Conservation (phyloP, 768 basidiomycete genomes). For the Amanita rubescens region DNA sequence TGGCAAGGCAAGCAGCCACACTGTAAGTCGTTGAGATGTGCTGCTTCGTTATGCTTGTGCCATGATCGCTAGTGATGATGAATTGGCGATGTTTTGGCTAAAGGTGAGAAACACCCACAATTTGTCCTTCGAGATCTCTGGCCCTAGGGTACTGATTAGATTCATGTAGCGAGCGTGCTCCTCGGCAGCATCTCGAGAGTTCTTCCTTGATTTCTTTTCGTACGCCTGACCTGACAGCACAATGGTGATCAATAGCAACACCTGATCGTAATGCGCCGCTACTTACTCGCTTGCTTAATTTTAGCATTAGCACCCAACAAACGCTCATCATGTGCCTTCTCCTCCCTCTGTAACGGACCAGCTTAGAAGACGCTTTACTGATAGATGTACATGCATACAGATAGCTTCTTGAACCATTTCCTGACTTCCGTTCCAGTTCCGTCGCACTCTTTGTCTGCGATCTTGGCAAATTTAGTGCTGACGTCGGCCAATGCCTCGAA, state of each 20-base stretch:
- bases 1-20: constrained; percentile 57
- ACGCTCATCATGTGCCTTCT: constrained; percentile 68
- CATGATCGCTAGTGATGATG: constrained; percentile 49
- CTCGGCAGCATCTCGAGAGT: constrained; percentile 53
- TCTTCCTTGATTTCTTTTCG: constrained; percentile 79
- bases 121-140: constrained; percentile 76
- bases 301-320: constrained; percentile 58
- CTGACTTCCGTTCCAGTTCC: constrained; percentile 58
- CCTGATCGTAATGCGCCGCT: neutral
- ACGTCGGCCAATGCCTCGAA: constrained; percentile 68
- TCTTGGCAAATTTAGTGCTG: constrained; percentile 66
- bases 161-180: constrained; percentile 76
- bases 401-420: constrained; percentile 83
- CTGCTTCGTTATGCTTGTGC: constrained; percentile 51
- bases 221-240: constrained; percentile 51
- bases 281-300: constrained; percentile 69
- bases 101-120: constrained; percentile 41
- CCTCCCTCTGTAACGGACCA: constrained; percentile 56
- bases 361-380: neutral
- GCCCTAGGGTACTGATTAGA: constrained; percentile 61
- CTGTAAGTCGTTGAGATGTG: constrained; percentile 51
- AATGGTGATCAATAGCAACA: neutral
- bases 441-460: constrained; percentile 69
- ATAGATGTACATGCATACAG: constrained; percentile 36
- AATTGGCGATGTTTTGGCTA: neutral